Evolutionary conservation across 1,284 basidiomycete species (phyloP), one percentile per base, ranked within the genome.

Genomic region (Leccinum fallax): DNA sequence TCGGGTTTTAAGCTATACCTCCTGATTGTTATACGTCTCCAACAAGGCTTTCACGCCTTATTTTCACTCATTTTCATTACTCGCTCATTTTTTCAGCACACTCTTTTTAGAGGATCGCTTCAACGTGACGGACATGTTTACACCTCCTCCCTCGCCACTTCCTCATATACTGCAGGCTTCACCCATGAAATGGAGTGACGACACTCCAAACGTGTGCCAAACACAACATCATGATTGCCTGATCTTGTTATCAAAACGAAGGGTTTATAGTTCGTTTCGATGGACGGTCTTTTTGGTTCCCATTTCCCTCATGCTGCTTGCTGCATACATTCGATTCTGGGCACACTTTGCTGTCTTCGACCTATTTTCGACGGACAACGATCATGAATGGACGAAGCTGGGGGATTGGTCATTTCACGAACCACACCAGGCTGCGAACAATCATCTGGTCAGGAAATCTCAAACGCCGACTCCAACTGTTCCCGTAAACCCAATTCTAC

Each of bases 241-340:
- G 19, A 16, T 19, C 19, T 28, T 55, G 55, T 59, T 66, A n/a
- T 61, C 69, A 61, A 86, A 84, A 71, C 79, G 73, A 57, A 74
- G 75, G 19, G 74, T 73, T 15, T 80, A 77, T 9, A 79, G 80
- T 34, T 75, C 80, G 26, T 80, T 78, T 64, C 74, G 77, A 65
- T 83, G 80, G 80, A 76, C 81, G 3, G 78, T 86, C 54, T 64
- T 89, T 49, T 65, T 86, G 40, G 79, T 88, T 2, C 87, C 87
- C 11, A 64, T 85, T 10, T 65, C 78, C 24, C 78, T 90, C 57
- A 70, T 86, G 38, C 62, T 85, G 49, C 79, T 89, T 61, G 83
- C 85, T 5, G 69, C 77, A 10, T 83, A 80, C 16, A 84, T 84
- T 19, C 82, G 79, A 21, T 84, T 80, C 66, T 61, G 81, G 64